Evolutionary conservation across 140 eudicot species (phyloP).

Genomic region (Senecio squalidus): DNA sequence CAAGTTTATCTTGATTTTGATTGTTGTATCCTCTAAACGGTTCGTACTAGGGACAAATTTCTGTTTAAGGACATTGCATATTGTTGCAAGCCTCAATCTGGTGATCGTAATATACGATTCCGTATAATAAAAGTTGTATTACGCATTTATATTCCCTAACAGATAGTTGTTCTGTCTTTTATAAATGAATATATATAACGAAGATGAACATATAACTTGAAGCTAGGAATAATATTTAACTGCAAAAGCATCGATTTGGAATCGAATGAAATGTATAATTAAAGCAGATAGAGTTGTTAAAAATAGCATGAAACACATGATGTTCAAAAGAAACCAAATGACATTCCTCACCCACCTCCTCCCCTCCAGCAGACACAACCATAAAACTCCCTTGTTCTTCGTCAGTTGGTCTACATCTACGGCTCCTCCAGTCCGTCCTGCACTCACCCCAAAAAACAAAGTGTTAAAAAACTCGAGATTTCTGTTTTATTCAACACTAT

Average conservation of each 20-base stretch:
- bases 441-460: conserved; percentile 8
- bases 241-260: background rate
- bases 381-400: conserved; percentile 1
- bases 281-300: conserved; percentile 12
- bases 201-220: too few species aligned
- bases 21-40: too few species aligned
- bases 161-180: too few species aligned
- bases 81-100: too few species aligned
- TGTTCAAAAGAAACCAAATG: conserved; percentile 33
- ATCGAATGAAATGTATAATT: conserved; percentile 5
- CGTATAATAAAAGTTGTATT: too few species aligned
- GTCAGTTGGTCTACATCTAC: conserved; percentile 11
- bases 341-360: conserved; percentile 66
- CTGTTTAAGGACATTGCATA: too few species aligned
- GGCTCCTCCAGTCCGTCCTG: conserved; percentile 56
- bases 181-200: too few species aligned
- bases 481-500: background rate
- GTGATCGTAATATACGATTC: too few species aligned
- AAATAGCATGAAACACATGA: conserved; percentile 3
- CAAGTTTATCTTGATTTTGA: too few species aligned
- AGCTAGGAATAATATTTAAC: too few species aligned
- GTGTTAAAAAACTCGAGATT: background rate
- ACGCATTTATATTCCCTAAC: too few species aligned
- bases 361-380: conserved; percentile 19
- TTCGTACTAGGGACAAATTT: too few species aligned